Conservation (phyloP, 768 basidiomycete species). For the Leccinellum rugosiceps region DNA sequence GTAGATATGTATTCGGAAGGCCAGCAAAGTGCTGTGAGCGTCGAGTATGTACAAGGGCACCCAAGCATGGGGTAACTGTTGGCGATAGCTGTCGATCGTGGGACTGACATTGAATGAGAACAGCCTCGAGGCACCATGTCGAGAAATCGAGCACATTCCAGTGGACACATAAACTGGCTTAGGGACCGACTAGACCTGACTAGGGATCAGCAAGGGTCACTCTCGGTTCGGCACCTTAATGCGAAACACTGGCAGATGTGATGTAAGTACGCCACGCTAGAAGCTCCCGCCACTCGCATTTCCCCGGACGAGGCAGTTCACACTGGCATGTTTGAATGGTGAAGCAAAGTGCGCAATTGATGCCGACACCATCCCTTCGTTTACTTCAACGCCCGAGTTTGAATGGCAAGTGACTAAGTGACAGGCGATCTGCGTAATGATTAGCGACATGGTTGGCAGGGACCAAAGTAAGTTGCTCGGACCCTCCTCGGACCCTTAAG, state of each 20-base stretch:
- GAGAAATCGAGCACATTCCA: neutral
- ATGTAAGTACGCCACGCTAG: neutral
- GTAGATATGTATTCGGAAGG: neutral
- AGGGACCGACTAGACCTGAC: neutral
- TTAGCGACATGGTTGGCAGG: neutral
- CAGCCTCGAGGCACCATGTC: neutral
- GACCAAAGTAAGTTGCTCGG: slow-evolving; percentile 5
- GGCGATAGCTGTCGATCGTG: neutral
- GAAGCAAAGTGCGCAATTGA: neutral
- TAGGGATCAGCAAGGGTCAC: neutral
- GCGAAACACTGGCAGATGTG: neutral
- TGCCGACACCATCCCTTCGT: neutral
- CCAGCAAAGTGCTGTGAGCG: neutral
- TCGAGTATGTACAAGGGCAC: neutral
- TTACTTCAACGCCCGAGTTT: neutral
- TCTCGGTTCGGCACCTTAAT: neutral
- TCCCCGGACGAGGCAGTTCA: neutral
- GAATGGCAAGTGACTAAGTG: neutral
- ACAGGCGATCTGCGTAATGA: neutral
- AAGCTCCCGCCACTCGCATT: neutral
- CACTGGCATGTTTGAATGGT: neutral
- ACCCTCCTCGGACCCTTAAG: slow-evolving; percentile 7
- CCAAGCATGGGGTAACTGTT: neutral
- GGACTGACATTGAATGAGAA: neutral
- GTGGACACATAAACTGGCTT: neutral